These are phyloP conservation scores for Aspergillus hancockii DNA, from an alignment of 495 filamentous ascomycete species.

Conservation along the genomic window DNA sequence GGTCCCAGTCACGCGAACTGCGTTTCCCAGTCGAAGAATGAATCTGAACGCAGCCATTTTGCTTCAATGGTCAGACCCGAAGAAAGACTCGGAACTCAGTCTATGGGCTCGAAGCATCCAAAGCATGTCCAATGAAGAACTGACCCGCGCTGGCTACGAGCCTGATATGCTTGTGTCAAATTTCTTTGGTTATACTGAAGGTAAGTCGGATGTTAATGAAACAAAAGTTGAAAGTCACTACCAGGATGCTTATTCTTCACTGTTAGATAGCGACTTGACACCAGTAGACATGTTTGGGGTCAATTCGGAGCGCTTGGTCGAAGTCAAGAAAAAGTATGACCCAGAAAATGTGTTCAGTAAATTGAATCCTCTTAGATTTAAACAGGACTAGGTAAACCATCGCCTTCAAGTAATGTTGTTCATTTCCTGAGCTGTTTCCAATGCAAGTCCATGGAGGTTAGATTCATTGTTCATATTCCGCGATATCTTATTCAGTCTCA, in stretches of 20 bases:
- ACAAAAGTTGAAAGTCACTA: neutral
- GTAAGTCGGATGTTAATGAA: neutral
- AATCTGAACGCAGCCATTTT: neutral
- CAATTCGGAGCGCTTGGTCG: neutral
- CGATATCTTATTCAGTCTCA: neutral
- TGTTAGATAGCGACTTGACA: neutral
- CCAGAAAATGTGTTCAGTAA: conserved; percentile 2
- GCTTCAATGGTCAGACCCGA: neutral
- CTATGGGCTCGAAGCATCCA: neutral
- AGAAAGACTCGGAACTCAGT: neutral
- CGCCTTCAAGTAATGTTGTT: neutral
- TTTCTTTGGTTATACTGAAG: neutral
- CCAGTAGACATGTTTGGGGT: conserved; percentile 1
- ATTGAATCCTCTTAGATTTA: neutral
- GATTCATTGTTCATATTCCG: neutral
- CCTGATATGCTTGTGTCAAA: neutral
- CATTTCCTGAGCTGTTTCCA: neutral
- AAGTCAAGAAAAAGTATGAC: conserved; percentile 8
- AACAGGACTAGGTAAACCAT: neutral
- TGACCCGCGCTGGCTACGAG: neutral
- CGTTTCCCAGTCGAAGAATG: neutral
- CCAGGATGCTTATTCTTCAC: neutral
- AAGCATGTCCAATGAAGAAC: neutral
- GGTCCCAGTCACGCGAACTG: neutral
- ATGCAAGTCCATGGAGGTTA: neutral